These are phyloP conservation scores for Colletotrichum gigasporum DNA, from an alignment of 2,329 filamentous ascomycete genomes.

Conservation along the genomic window DNA sequence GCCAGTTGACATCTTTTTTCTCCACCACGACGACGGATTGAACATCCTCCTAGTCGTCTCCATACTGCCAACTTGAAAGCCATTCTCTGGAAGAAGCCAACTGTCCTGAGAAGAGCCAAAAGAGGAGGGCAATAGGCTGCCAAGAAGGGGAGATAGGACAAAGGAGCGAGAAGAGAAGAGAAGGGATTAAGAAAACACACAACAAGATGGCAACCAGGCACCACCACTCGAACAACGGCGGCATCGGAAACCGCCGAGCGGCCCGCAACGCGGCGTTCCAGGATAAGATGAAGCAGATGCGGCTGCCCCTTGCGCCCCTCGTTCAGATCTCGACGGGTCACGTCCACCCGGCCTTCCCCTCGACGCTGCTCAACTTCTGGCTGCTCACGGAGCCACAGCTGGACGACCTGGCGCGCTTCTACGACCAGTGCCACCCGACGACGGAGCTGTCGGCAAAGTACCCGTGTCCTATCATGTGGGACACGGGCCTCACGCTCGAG, in stretches of 20 bases:
- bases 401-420: slow-evolving; percentile 75
- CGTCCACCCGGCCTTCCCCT: slow-evolving; percentile 73
- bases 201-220: slow-evolving; percentile 29
- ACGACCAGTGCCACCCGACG: slow-evolving; percentile 73
- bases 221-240: slow-evolving; percentile 27
- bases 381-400: slow-evolving; percentile 77
- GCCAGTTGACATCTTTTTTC: too few relatives aligned
- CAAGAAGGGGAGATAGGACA: too few relatives aligned
- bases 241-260: slow-evolving; percentile 48
- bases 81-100: neutral
- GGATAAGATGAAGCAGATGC: slow-evolving; percentile 72
- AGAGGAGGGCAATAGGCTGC: too few relatives aligned
- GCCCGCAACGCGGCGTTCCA: slow-evolving; percentile 61
- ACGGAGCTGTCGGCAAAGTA: slow-evolving; percentile 68
- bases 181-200: neutral
- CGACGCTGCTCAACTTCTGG: slow-evolving; percentile 75
- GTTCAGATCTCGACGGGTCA: slow-evolving; percentile 69
- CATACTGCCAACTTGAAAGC: neutral
- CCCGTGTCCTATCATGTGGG: slow-evolving; percentile 75
- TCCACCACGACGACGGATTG: too few relatives aligned
- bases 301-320: slow-evolving; percentile 72
- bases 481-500: slow-evolving; percentile 59
- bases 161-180: neutral
- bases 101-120: too few relatives aligned
- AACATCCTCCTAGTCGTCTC: too few relatives aligned